Percentiles rank a stretch among this genome's conserved stretches.
Evolutionary conservation across 306 rosid species (phyloP).

Genomic region (Casuarina glauca): DNA sequence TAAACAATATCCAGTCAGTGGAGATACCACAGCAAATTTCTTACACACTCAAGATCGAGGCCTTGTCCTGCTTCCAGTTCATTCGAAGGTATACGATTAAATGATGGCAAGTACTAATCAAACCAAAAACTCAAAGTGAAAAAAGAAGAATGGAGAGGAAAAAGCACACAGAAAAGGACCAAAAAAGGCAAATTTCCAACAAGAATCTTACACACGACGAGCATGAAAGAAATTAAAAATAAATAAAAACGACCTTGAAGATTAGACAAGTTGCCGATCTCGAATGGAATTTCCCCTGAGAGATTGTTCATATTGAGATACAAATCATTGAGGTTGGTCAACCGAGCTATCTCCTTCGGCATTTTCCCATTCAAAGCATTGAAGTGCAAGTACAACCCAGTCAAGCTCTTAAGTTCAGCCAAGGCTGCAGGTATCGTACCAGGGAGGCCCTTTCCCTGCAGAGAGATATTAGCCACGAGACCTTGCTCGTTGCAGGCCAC

Average conservation of each 20-base stretch:
- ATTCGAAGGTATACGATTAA: background rate
- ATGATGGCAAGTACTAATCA: background rate
- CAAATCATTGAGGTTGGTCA: constrained; percentile 44
- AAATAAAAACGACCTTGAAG: constrained; percentile 42
- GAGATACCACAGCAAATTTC: background rate
- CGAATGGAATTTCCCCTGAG: constrained; percentile 44
- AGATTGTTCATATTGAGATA: constrained; percentile 53
- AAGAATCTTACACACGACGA: background rate
- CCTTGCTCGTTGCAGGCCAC: constrained; percentile 53
- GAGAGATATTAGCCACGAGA: constrained; percentile 44
- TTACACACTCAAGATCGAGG: background rate
- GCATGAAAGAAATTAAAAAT: background rate
- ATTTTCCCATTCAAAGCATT: constrained; percentile 47
- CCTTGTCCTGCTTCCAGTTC: background rate
- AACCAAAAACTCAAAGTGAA: background rate
- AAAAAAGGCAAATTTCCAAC: background rate
- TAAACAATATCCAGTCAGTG: background rate
- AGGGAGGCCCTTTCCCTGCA: constrained; percentile 53
- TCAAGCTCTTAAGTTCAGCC: constrained; percentile 46
- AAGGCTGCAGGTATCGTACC: constrained; percentile 46
- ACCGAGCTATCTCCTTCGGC: constrained; percentile 40
- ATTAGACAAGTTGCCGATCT: constrained; percentile 44
- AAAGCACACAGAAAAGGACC: background rate
- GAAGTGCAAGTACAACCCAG: constrained; percentile 54
- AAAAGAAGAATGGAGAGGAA: background rate